These are phyloP conservation scores for Coniella vitis DNA, from an alignment of 2,329 filamentous ascomycete species.

Conservation along the genomic window DNA sequence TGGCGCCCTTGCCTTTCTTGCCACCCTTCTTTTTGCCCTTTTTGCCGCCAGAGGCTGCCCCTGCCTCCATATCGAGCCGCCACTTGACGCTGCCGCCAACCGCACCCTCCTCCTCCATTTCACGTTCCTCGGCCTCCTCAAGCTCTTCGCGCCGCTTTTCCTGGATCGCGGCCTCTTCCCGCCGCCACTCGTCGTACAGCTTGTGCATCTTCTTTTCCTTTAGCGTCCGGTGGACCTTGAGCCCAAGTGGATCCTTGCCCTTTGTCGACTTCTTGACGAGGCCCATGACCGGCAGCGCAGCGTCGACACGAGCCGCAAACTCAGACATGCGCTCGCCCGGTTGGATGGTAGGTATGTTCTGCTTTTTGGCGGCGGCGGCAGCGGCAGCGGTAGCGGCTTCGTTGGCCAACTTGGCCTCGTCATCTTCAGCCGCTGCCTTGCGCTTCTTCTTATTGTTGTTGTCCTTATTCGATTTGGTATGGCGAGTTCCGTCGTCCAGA, in stretches of 20 bases:
- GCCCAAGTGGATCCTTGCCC: constrained; percentile 56
- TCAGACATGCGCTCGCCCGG: constrained; percentile 79
- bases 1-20: constrained; percentile 34
- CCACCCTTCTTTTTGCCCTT: constrained; percentile 28
- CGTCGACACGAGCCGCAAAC: constrained; percentile 77
- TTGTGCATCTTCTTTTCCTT: constrained; percentile 81
- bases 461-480: constrained; percentile 19
- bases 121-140: constrained; percentile 56
- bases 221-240: constrained; percentile 66
- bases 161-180: constrained; percentile 56
- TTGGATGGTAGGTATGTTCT: constrained; percentile 59
- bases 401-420: constrained; percentile 4
- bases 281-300: constrained; percentile 68
- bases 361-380: constrained; percentile 18
- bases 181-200: constrained; percentile 70
- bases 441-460: constrained; percentile 23
- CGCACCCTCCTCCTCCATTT: constrained; percentile 52
- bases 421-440: not conserved
- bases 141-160: constrained; percentile 60
- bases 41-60: constrained; percentile 32
- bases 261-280: constrained; percentile 58
- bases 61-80: constrained; percentile 39
- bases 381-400: constrained; percentile 15
- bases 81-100: constrained; percentile 32
- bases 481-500: constrained; percentile 59